Conservation (phyloP, 2,329 filamentous ascomycete genomes). For the Ilyonectria destructans region DNA sequence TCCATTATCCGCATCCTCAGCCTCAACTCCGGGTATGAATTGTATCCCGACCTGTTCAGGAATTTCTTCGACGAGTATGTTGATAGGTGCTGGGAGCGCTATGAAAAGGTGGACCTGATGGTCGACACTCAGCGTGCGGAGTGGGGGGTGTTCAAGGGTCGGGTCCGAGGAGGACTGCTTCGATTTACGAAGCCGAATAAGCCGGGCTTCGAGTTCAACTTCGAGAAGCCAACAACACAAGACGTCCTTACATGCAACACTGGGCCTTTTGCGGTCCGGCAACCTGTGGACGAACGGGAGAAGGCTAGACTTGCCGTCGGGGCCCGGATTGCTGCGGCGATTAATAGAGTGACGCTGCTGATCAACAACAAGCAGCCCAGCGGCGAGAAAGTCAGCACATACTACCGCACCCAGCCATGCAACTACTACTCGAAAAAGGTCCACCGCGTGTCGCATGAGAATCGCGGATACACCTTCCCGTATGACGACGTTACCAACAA, state of each 20-base stretch:
- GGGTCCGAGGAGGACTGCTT: constrained; percentile 58
- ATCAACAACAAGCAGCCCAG: constrained; percentile 67
- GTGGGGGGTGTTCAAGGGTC: constrained; percentile 66
- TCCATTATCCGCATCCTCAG: constrained; percentile 66
- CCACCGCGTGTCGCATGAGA: constrained; percentile 73
- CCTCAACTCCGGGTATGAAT: constrained; percentile 66
- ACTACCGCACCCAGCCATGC: constrained; percentile 70
- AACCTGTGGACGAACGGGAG: constrained; percentile 17
- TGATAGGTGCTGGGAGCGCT: constrained; percentile 68
- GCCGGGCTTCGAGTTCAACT: constrained; percentile 45
- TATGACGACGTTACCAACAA: constrained; percentile 79
- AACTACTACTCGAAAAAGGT: constrained; percentile 80
- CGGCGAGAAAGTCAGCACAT: constrained; percentile 63
- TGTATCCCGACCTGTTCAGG: constrained; percentile 62
- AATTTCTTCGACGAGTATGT: constrained; percentile 69
- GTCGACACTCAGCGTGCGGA: constrained; percentile 68
- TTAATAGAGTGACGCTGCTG: constrained; percentile 82
- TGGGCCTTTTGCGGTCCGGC: constrained; percentile 66
- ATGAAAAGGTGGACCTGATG: constrained; percentile 60
- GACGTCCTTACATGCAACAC: constrained; percentile 70
- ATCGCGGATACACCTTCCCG: constrained; percentile 79
- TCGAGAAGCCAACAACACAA: constrained; percentile 63
- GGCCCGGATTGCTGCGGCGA: constrained; percentile 81
- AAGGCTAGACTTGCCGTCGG: constrained; percentile 74
- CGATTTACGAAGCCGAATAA: constrained; percentile 57